Evolutionary conservation across 805 yeast genomes (phyloP).

Genomic region (Candida manassasensis): DNA sequence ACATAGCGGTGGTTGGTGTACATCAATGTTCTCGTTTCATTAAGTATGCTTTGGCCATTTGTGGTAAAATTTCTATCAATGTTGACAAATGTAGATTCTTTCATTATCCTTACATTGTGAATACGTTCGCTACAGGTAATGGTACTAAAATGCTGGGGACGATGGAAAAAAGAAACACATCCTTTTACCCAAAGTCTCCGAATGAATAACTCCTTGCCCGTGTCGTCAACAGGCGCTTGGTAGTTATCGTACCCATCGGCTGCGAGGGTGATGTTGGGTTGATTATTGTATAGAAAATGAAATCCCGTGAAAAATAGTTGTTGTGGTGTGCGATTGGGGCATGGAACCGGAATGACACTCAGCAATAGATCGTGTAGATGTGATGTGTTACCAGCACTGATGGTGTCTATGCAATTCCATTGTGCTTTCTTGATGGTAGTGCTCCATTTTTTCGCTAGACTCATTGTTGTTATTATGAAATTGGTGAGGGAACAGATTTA

Average conservation of each 20-base stretch:
- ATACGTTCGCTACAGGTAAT: constrained; percentile 52
- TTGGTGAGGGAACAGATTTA: neutral
- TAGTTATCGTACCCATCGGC: constrained; percentile 78
- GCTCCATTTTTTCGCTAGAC: neutral
- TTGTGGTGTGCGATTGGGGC: neutral
- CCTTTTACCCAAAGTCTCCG: constrained; percentile 85
- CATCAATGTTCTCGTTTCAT: constrained; percentile 56
- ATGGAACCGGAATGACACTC: neutral
- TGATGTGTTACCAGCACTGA: constrained; percentile 16
- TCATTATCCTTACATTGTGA: constrained; percentile 30
- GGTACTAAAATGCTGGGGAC: constrained; percentile 30
- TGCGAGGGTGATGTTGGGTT: constrained; percentile 45
- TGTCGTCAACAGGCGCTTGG: constrained; percentile 52
- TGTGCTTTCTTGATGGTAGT: constrained; percentile 4
- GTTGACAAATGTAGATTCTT: constrained; percentile 45
- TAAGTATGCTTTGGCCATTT: constrained; percentile 21
- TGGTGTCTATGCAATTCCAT: constrained; percentile 19
- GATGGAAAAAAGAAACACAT: constrained; percentile 36
- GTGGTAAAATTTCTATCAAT: constrained; percentile 44
- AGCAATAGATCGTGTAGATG: constrained; percentile 15
- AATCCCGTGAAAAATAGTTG: constrained; percentile 42
- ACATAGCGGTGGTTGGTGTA: constrained; percentile 47
- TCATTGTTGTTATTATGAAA: neutral
- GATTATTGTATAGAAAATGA: constrained; percentile 66
- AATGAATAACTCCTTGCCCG: constrained; percentile 29